Base-by-base conservation (phyloP, 306 rosid species). In the Cucurbita maxima region DNA sequence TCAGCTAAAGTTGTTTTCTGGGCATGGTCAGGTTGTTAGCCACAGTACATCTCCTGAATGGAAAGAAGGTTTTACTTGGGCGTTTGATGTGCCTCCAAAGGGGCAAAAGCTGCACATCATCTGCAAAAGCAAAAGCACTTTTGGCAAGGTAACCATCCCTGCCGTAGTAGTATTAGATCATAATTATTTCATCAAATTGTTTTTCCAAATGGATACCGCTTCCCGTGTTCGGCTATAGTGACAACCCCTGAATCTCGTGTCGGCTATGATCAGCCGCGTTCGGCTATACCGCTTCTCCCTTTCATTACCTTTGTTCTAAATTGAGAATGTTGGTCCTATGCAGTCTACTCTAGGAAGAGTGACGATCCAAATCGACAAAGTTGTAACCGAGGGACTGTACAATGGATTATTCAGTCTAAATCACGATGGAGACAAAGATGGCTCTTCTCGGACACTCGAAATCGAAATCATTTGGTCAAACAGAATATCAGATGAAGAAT, bases 41-140 rank as follows among this genome's bases (percentile, higher is more conserved):
- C 97, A 87, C 66, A 87, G 87, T 80, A 85, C 84, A 47, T 87
- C 90, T 54, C 98, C 98, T 16, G 98, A 94, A 81, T 94, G 98
- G 98, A 86, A 94, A 78, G 98, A 94, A 90, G 96, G 98, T 34
- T 94, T 94, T 87, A 89, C 92, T 0, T 94, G 98, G 98, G 97
- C 87, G 56, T 94, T 90, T 75, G 97, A 94, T 76, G 95, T 89
- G 44, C 98, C 98, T 79, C 97, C 97, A 30, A 94, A 90, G 86
- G 97, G 98, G 79, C 98, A 94, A 76, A 94, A 90, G 78, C 89
- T 94, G 74, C 90, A 94, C 73, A 90, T 94, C 73, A 71, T 90
- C 71, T 94, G 98, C 88, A 94, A 94, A 85, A 94, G 94, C 97
- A 94, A 94, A 86, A 94, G 87, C 81, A 94, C 98, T 75, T 94